Evolutionary conservation across 108 stramenopile species (phyloP), one percentile per base, ranked within the genome.

Genomic region (Pseudonitzschia delicatissima): DNA sequence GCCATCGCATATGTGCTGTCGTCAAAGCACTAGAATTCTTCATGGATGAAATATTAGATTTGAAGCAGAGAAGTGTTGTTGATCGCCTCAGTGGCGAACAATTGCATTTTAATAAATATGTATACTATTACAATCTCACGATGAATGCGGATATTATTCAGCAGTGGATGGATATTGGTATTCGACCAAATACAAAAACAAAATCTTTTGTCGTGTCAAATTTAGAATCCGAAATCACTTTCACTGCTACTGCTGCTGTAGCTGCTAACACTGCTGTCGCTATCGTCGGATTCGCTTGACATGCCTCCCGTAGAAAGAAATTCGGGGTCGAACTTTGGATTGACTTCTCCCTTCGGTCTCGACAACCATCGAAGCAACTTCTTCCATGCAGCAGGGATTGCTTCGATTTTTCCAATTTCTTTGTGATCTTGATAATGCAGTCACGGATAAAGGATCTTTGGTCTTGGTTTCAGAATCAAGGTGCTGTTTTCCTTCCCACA

Each of bases 251-350:
- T 36, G 18, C 34, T 36, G 26, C 39, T 23, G 25, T 18, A 35
- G 61, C 39, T 11, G 26, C 34, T 36, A 62, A 39, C 61, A n/a
- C n/a, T 23, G 25, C 34, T 36, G 61, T 62, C 36, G 26, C 34
- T 36, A 62, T 62, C 61, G 34, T 2, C 39, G 18, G 31, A 32
- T n/a, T 62, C 61, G 26, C 27, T 26, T 9, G 27, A 44, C 36
- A 2, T 35, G 33, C 31, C 31, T 17, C 27, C 18, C 3, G 37
- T 12, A 5, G 34, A 62, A 20, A 74, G 27, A 50, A 74, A 34
- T 35, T 33, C 51, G 4, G 73, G 60, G 33, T 67, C 60, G 61
- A 74, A 74, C 34, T 62, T 67, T 20, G 72, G 64, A 47, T 73
- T 66, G 11, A 66, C 64, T 2, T 58, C 57, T 20, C 49, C 58